A percentile compares a stretch with the other conserved stretches of the same genome.
These are phyloP conservation scores for Lichtheimia ramosa DNA, from an alignment of 371 early-diverging fungal species.

Conservation along the genomic window DNA sequence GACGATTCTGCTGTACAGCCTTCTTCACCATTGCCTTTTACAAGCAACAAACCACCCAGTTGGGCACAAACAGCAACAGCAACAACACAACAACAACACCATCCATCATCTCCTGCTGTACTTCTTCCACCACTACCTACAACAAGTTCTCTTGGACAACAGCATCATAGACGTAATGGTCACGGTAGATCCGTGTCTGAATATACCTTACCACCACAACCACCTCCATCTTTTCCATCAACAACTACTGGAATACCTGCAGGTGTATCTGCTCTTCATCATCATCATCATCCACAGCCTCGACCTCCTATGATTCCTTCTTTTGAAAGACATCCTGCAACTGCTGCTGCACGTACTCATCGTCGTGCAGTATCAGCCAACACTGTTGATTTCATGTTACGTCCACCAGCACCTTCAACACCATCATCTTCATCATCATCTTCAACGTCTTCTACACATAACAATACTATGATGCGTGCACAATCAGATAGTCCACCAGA, in stretches of 20 bases:
- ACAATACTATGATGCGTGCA: conserved; percentile 8
- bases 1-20: conserved; percentile 6
- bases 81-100: background rate
- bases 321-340: background rate
- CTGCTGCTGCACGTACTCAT: background rate
- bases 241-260: background rate
- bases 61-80: conserved; percentile 1
- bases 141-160: conserved; percentile 6
- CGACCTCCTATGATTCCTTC: too few relatives aligned
- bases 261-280: too few relatives aligned
- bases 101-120: background rate
- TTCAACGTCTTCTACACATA: conserved; percentile 3
- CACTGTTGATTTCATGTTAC: conserved; percentile 14
- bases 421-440: conserved; percentile 11
- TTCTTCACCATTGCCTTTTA: background rate
- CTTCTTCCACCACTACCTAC: conserved; percentile 1
- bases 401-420: conserved; percentile 9
- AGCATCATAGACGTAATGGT: conserved; percentile 8
- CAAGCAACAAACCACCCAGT: conserved; percentile 8
- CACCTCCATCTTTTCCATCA: background rate
- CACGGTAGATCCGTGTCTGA: conserved; percentile 12
- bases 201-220: conserved; percentile 10
- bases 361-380: conserved; percentile 3
- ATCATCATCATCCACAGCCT: too few relatives aligned
- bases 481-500: conserved; percentile 15